A percentile compares a stretch with the other conserved stretches of the same genome.
Conservation (phyloP, 2,329 filamentous ascomycete species). For the Xylariaceae sp. region DNA sequence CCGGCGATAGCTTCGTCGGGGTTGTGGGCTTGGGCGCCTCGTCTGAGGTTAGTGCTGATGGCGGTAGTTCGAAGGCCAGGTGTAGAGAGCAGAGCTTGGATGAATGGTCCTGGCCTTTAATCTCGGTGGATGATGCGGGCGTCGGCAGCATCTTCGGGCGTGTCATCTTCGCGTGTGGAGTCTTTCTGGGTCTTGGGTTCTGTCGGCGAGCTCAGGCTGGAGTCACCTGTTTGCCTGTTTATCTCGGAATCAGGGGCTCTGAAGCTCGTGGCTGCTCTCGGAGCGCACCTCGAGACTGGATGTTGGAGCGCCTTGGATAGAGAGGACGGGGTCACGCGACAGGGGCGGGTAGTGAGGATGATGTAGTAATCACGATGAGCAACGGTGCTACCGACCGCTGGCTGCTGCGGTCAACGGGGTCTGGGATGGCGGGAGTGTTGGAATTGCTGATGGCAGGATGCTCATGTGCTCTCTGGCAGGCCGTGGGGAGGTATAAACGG, state of each 20-base stretch:
- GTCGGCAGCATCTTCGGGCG: slow-evolving; percentile 66
- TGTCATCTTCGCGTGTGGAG: slow-evolving; percentile 50
- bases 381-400: background rate
- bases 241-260: background rate
- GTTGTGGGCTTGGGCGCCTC: slow-evolving; percentile 30
- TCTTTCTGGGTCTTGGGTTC: background rate
- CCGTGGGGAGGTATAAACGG: background rate
- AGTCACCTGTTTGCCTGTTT: background rate
- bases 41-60: slow-evolving; percentile 56
- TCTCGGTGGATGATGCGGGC: slow-evolving; percentile 75
- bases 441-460: background rate
- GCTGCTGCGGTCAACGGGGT: background rate
- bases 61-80: slow-evolving; percentile 69
- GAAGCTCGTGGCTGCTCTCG: background rate
- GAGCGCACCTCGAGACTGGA: background rate
- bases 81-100: slow-evolving; percentile 59
- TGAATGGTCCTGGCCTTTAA: slow-evolving; percentile 66
- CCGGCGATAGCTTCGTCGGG: slow-evolving; percentile 33
- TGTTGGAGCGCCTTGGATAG: background rate
- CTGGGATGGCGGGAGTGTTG: background rate
- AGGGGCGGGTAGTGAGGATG: slow-evolving; percentile 1
- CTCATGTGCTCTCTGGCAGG: background rate
- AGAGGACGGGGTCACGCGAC: slow-evolving; percentile 19
- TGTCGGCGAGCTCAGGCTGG: background rate
- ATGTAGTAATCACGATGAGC: background rate